Percentiles rank a stretch among this genome's conserved stretches.
These are phyloP conservation scores for Microcera coccophila DNA, from an alignment of 2,329 filamentous ascomycete genomes.

Conservation along the genomic window DNA sequence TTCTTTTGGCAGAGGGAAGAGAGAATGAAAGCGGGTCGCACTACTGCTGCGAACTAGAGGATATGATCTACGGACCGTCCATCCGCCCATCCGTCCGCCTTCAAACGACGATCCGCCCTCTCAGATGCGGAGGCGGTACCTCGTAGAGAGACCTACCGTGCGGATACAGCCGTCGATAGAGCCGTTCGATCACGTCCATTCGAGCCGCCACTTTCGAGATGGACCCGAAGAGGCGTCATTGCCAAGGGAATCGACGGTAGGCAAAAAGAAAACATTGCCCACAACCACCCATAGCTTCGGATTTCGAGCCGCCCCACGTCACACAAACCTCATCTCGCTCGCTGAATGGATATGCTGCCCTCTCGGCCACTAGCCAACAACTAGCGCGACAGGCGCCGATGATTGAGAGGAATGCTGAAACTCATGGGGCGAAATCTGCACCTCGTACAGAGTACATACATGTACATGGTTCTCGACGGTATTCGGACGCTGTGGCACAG, in stretches of 20 bases:
- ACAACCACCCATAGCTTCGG: not conserved
- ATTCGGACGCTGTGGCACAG: not conserved
- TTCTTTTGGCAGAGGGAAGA: too few species aligned
- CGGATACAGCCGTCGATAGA: too few species aligned
- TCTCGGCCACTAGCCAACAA: not conserved
- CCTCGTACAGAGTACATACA: not conserved
- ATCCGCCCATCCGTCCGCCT: not conserved
- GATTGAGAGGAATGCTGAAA: too few species aligned
- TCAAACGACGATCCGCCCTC: not conserved
- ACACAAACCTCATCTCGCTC: not conserved
- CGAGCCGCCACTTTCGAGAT: too few species aligned
- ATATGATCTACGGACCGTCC: not conserved
- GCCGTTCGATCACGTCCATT: too few species aligned
- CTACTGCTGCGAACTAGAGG: not conserved
- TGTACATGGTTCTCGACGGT: not conserved
- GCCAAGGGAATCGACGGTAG: not conserved
- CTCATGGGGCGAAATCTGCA: too few species aligned
- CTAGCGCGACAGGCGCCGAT: conserved; percentile 18
- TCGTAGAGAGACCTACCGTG: too few species aligned
- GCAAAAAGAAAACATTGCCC: conserved; percentile 2
- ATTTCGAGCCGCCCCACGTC: not conserved
- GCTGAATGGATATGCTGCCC: not conserved
- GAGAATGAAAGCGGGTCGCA: not conserved
- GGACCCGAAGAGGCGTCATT: not conserved
- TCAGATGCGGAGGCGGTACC: too few species aligned